Conservation (phyloP, 75 land plant genomes). For the Cryptomeria japonica region DNA sequence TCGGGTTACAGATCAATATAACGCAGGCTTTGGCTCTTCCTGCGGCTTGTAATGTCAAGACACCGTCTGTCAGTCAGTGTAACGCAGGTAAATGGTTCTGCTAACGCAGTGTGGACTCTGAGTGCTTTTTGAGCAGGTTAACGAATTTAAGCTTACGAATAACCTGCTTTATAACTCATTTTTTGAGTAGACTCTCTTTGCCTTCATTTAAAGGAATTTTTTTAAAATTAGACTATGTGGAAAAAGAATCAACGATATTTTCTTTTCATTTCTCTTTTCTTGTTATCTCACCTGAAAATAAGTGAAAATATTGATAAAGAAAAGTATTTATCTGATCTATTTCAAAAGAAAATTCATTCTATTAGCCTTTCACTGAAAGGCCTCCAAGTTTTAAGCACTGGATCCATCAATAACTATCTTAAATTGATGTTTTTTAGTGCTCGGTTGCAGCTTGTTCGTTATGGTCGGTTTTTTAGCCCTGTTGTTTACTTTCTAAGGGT, state of each 20-base stretch:
- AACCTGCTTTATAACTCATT: too few relatives aligned
- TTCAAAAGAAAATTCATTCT: too few relatives aligned
- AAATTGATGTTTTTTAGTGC: neutral
- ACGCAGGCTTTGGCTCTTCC: constrained; percentile 17
- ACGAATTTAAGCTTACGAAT: too few relatives aligned
- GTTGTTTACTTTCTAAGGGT: neutral
- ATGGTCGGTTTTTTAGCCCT: neutral
- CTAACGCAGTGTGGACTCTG: neutral
- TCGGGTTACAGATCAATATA: neutral
- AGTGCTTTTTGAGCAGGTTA: too few relatives aligned
- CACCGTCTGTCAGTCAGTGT: constrained; percentile 11
- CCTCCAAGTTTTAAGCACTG: neutral
- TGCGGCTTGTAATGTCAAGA: constrained; percentile 16
- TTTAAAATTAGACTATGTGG: too few relatives aligned
- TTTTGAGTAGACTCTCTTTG: neutral
- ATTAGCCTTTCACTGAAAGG: neutral
- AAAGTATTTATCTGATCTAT: too few relatives aligned
- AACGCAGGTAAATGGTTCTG: constrained; percentile 5
- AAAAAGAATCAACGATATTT: too few relatives aligned
- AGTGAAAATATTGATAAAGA: too few relatives aligned
- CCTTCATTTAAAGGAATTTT: neutral
- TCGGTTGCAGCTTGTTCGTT: neutral
- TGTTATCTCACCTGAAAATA: too few relatives aligned
- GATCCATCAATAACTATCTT: neutral
- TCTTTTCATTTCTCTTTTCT: too few relatives aligned